Percentiles rank a stretch among this genome's conserved stretches.
Evolutionary conservation across 345 rosid genomes (phyloP).

Genomic region (Boechera retrofracta): DNA sequence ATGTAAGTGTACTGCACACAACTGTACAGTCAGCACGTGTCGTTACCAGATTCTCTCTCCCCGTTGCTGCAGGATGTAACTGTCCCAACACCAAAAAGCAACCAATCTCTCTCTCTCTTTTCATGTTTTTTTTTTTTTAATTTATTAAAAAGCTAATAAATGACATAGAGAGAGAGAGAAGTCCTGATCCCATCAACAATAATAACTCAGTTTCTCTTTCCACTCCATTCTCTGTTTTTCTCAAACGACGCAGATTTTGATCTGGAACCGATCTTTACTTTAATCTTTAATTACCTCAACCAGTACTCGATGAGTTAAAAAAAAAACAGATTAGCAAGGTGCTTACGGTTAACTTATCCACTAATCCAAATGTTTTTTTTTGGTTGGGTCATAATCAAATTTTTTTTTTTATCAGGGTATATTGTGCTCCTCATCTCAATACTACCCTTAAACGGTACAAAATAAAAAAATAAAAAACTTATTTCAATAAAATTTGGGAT

Average conservation of each 20-base stretch:
- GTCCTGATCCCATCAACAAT: slow-evolving; percentile 25
- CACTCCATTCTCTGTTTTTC: slow-evolving; percentile 1
- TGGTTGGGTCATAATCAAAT: neutral
- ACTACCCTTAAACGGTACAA: no score
- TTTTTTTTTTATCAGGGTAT: no score
- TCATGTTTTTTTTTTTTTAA: no score
- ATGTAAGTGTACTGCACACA: slow-evolving; percentile 31
- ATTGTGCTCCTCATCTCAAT: no score
- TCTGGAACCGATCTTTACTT: neutral
- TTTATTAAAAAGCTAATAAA: neutral
- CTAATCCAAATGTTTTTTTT: neutral
- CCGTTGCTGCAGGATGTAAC: slow-evolving; percentile 25
- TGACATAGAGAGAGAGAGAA: neutral
- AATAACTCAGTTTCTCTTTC: slow-evolving; percentile 21
- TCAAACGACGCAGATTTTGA: neutral
- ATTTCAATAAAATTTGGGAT: no score
- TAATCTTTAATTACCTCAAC: slow-evolving; percentile 1
- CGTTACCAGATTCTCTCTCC: slow-evolving; percentile 29
- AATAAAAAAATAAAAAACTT: no score
- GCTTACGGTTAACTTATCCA: neutral
- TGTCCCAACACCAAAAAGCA: slow-evolving; percentile 36
- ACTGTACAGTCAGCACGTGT: slow-evolving; percentile 43
- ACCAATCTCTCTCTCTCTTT: neutral
- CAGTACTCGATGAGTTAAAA: neutral
- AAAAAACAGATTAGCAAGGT: slow-evolving; percentile 3